These are phyloP conservation scores for Cercospora canescens DNA, from an alignment of 2,329 filamentous ascomycete species.

Conservation along the genomic window DNA sequence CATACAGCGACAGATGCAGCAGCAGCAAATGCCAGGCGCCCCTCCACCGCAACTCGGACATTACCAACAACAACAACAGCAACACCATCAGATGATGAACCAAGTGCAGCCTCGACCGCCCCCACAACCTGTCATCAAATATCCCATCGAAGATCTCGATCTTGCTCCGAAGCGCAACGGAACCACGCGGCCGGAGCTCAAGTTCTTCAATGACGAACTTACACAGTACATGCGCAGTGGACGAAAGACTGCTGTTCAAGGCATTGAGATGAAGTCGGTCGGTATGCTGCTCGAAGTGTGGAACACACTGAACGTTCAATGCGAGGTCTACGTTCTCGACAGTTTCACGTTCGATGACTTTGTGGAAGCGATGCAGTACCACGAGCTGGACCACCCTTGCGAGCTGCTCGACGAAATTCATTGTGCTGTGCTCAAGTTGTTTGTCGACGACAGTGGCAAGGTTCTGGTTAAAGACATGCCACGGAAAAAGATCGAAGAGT, in stretches of 20 bases:
- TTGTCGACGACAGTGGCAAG: constrained; percentile 79
- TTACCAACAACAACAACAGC: constrained; percentile 33
- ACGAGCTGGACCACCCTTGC: constrained; percentile 69
- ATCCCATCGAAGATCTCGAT: constrained; percentile 92
- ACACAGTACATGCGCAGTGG: constrained; percentile 34
- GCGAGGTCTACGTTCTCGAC: constrained; percentile 88
- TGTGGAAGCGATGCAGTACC: constrained; percentile 77
- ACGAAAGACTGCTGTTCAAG: constrained; percentile 46
- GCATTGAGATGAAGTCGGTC: constrained; percentile 81
- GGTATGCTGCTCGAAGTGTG: constrained; percentile 85
- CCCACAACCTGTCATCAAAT: constrained; percentile 78
- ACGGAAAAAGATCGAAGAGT: constrained; percentile 72
- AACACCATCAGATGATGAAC: constrained; percentile 17
- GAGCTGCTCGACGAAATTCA: constrained; percentile 89
- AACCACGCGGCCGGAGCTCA: constrained; percentile 69
- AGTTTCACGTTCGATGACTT: constrained; percentile 99
- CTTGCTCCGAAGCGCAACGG: constrained; percentile 67
- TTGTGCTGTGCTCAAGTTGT: constrained; percentile 83
- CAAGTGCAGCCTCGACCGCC: constrained; percentile 47
- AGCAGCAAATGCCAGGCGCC: constrained; percentile 39
- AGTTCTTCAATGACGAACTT: constrained; percentile 65
- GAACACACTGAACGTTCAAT: constrained; percentile 98
- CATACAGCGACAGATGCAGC: constrained; percentile 21
- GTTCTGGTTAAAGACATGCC: constrained; percentile 65
- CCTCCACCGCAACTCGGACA: constrained; percentile 16